Evolutionary conservation across 345 rosid genomes (phyloP).

Genomic region (Reutealis trisperma): DNA sequence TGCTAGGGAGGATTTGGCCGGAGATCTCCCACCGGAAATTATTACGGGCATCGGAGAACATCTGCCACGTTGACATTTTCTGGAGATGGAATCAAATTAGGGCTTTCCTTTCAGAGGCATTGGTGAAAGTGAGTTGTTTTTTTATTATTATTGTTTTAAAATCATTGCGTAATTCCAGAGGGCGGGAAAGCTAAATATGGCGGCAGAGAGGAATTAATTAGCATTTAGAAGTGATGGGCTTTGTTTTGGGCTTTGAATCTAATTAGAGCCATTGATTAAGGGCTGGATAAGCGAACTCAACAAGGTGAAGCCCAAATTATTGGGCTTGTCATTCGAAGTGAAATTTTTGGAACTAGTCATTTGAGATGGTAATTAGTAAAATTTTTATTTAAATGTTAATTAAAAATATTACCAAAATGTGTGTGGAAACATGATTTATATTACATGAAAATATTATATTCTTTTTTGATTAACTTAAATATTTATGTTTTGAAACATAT

Average conservation of each 20-base stretch:
- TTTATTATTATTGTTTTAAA: neutral
- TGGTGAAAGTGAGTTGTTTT: neutral
- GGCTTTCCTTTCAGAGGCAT: neutral
- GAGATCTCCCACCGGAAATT: constrained; percentile 62
- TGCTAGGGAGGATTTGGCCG: constrained; percentile 30
- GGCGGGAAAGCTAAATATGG: constrained; percentile 20
- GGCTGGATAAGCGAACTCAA: neutral
- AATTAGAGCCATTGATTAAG: neutral
- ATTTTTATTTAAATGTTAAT: too few species aligned
- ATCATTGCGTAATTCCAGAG: neutral
- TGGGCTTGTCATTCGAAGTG: too few species aligned
- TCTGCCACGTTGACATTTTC: constrained; percentile 77
- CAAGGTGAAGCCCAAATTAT: too few species aligned
- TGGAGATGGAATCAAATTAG: neutral
- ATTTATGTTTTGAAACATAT: too few species aligned
- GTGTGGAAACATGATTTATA: too few species aligned
- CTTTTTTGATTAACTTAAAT: too few species aligned
- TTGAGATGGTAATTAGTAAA: too few species aligned
- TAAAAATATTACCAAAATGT: too few species aligned
- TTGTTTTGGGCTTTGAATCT: too few species aligned
- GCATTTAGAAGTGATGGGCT: neutral
- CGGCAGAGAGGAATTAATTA: constrained; percentile 1
- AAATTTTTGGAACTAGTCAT: too few species aligned
- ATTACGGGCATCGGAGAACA: constrained; percentile 49
- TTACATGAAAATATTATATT: too few species aligned